phyloP scores from a whole-genome alignment of 2,329 filamentous ascomycete genomes.

The Clonostachys solani region DNA sequence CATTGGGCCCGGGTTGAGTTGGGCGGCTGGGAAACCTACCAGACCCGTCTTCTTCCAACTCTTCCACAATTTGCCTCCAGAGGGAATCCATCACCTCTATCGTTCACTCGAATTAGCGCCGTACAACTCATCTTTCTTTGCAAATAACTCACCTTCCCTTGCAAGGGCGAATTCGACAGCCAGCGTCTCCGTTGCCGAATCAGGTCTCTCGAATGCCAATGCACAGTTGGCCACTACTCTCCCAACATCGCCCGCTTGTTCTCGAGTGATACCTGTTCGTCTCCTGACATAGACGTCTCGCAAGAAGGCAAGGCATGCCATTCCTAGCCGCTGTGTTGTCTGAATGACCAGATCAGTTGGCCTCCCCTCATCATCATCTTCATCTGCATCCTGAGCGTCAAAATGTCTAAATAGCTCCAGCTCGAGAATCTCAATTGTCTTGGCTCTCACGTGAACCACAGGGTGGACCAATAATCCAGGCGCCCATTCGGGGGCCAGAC shows the following conservation, averaged over 20 bases:
- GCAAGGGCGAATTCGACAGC: neutral
- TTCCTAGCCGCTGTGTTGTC: constrained; percentile 32
- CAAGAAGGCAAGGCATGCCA: constrained; percentile 40
- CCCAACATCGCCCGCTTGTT: constrained; percentile 35
- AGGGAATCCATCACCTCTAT: constrained; percentile 42
- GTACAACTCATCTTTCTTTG: neutral
- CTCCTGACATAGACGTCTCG: constrained; percentile 39
- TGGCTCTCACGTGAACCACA: constrained; percentile 33
- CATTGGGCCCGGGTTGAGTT: neutral
- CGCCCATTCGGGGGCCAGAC: constrained; percentile 38
- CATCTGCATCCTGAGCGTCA: constrained; percentile 11
- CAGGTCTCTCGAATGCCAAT: too few species aligned
- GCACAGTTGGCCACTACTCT: constrained; percentile 34
- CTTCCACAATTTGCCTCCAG: constrained; percentile 49
- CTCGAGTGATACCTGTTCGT: constrained; percentile 32
- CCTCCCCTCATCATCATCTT: constrained; percentile 20
- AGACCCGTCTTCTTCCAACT: constrained; percentile 54
- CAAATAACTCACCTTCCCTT: neutral
- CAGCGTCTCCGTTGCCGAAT: constrained; percentile 7
- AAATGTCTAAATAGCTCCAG: constrained; percentile 30
- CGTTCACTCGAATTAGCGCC: constrained; percentile 2
- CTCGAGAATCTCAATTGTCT: constrained; percentile 37
- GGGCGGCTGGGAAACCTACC: constrained; percentile 38
- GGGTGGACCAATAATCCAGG: constrained; percentile 44
- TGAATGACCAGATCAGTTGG: constrained; percentile 6